These are phyloP conservation scores for Oryza longistaminata DNA, from an alignment of 176 grass and related monocot genomes.

Conservation along the genomic window DNA sequence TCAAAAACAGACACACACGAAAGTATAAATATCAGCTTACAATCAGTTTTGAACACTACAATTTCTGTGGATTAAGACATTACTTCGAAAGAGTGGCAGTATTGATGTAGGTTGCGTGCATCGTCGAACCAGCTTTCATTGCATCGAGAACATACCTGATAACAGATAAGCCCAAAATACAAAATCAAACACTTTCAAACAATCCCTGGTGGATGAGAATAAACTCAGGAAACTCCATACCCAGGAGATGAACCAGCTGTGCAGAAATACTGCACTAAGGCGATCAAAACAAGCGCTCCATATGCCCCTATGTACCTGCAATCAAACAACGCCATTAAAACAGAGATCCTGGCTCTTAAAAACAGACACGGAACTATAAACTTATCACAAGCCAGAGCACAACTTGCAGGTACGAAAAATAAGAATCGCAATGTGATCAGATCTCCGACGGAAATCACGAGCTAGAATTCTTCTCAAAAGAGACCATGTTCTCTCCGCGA, in stretches of 20 bases:
- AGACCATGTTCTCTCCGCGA: background rate
- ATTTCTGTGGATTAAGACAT: constrained; percentile 46
- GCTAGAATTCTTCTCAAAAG: background rate
- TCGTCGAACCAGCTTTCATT: constrained; percentile 61
- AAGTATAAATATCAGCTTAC: constrained; percentile 50
- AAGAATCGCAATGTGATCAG: background rate
- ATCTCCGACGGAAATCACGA: background rate
- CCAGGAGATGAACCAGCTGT: constrained; percentile 82
- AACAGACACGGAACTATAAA: background rate
- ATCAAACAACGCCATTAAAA: constrained; percentile 22
- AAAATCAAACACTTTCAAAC: constrained; percentile 1
- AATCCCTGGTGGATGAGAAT: background rate
- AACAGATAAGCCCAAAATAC: constrained; percentile 13
- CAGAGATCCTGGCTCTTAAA: background rate
- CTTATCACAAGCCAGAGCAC: constrained; percentile 8
- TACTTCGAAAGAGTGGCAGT: constrained; percentile 72
- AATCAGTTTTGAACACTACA: constrained; percentile 17
- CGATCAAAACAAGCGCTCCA: constrained; percentile 57
- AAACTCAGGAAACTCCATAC: constrained; percentile 47
- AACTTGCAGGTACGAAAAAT: background rate
- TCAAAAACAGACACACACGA: constrained; percentile 67
- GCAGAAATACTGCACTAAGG: constrained; percentile 74
- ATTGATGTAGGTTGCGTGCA: constrained; percentile 71
- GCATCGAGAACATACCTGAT: constrained; percentile 76
- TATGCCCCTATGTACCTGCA: constrained; percentile 76